phyloP scores from a whole-genome alignment of 2,329 filamentous ascomycete species.

The Paramyrothecium roridum region DNA sequence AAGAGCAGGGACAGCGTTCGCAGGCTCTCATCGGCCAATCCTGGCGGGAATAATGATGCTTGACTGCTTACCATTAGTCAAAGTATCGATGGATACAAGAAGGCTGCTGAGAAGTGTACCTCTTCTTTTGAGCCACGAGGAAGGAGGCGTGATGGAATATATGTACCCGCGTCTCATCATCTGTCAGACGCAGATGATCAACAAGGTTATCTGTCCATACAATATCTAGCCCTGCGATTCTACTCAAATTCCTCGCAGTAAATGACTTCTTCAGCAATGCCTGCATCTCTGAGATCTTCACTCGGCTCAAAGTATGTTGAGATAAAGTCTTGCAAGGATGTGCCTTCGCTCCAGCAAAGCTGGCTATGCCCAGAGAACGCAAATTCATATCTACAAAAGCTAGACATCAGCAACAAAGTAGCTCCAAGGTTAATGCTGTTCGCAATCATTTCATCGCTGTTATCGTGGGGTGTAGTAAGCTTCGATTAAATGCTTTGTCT shows the following conservation, averaged over 20 bases:
- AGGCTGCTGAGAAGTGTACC: neutral
- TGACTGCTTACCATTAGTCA: too few relatives aligned
- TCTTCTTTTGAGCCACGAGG: neutral
- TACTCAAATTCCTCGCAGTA: neutral
- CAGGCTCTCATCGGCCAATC: slow-evolving; percentile 31
- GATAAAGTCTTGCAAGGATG: neutral
- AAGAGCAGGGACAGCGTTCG: slow-evolving; percentile 32
- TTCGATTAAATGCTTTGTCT: neutral
- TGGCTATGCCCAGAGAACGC: neutral
- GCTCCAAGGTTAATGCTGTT: neutral
- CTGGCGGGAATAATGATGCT: slow-evolving; percentile 22
- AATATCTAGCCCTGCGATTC: neutral
- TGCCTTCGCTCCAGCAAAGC: neutral
- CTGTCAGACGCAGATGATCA: neutral
- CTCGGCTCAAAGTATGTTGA: neutral
- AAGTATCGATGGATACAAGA: neutral
- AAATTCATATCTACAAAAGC: neutral
- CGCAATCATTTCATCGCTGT: neutral
- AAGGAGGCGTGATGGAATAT: neutral
- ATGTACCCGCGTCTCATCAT: neutral
- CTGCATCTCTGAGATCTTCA: neutral
- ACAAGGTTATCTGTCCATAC: neutral
- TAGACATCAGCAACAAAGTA: neutral
- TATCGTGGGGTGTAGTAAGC: neutral
- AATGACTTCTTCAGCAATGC: neutral